These are phyloP conservation scores for Suillus tomentosus DNA, from an alignment of 768 basidiomycete genomes.

Conservation along the genomic window DNA sequence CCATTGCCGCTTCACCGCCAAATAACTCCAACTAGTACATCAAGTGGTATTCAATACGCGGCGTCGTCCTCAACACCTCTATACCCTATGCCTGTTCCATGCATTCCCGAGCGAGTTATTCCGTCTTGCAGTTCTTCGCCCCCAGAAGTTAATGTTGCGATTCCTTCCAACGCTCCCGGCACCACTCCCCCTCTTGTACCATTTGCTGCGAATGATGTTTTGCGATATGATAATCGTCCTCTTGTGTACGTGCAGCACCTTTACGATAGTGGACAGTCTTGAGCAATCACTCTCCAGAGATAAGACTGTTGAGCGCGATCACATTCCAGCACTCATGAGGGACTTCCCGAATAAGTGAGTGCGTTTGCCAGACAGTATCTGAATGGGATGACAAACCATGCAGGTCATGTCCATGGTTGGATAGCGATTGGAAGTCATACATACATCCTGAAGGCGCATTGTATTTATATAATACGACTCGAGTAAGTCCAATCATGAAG, in stretches of 20 bases:
- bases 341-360: background rate
- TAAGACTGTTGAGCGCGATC: background rate
- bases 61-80: background rate
- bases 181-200: background rate
- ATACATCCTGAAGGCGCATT: constrained; percentile 3
- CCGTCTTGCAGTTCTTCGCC: background rate
- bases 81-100: background rate
- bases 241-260: background rate
- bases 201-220: background rate
- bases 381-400: background rate
- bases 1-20: background rate
- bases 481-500: background rate
- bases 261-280: background rate
- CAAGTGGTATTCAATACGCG: background rate
- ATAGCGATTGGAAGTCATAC: background rate
- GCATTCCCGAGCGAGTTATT: too few relatives aligned
- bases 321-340: background rate
- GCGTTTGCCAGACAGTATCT: background rate
- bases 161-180: background rate
- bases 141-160: background rate
- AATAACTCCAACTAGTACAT: background rate
- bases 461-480: background rate
- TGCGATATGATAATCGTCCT: constrained; percentile 2
- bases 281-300: background rate
- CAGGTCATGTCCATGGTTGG: constrained; percentile 6